Conservation (phyloP, 768 basidiomycete species). For the Termitomyces sp. region DNA sequence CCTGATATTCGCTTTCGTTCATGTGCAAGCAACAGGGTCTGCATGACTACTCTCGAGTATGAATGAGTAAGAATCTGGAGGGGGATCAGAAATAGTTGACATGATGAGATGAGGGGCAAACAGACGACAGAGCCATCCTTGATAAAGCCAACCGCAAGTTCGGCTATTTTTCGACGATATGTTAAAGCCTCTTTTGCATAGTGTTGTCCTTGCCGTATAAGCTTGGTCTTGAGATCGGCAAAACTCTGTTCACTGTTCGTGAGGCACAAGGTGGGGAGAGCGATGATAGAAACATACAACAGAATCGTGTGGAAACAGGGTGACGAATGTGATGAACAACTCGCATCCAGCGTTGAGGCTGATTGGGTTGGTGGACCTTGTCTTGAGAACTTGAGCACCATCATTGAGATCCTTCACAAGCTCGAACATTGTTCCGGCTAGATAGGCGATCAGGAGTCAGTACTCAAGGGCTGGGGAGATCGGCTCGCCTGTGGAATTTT, state of each 20-base stretch:
- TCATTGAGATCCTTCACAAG: conserved; percentile 81
- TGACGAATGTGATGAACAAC: conserved; percentile 87
- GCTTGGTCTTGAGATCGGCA: conserved; percentile 74
- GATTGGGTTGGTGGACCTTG: conserved; percentile 70
- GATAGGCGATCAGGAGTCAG: conserved; percentile 7
- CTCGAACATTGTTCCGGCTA: conserved; percentile 92
- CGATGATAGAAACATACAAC: conserved; percentile 46
- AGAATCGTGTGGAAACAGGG: conserved; percentile 77
- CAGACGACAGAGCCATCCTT: conserved; percentile 89
- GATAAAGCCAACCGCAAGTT: conserved; percentile 87
- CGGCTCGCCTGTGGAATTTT: conserved; percentile 67
- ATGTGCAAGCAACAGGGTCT: conserved; percentile 87
- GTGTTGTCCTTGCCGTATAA: conserved; percentile 75
- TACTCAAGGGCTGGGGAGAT: not conserved
- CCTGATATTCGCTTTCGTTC: conserved; percentile 87
- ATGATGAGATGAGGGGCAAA: not conserved
- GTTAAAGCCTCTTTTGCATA: conserved; percentile 78
- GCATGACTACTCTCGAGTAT: conserved; percentile 93
- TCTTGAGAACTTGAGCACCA: conserved; percentile 61
- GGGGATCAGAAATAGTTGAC: conserved; percentile 3
- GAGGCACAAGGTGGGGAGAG: conserved; percentile 9
- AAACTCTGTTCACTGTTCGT: conserved; percentile 56
- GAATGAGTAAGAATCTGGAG: conserved; percentile 92
- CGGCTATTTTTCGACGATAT: conserved; percentile 87
- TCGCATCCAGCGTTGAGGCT: conserved; percentile 87